These are phyloP conservation scores for Solanum tacnaense DNA, from an alignment of 257 asterid genomes.

Conservation along the genomic window DNA sequence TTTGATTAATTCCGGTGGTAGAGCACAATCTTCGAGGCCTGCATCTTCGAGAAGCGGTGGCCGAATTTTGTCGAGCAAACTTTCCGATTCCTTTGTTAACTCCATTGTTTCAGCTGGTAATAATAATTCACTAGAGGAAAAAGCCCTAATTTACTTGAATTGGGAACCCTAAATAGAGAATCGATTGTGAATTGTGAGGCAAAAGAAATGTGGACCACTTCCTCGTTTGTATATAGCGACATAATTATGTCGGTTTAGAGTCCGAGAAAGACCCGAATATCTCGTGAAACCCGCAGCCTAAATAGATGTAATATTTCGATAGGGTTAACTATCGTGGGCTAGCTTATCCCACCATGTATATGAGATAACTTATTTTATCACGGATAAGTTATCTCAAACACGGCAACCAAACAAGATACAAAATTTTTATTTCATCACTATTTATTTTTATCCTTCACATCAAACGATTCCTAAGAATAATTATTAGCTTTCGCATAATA, in stretches of 20 bases:
- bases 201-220: not conserved
- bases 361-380: too few species aligned
- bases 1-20: constrained; percentile 66
- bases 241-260: not conserved
- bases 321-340: too few species aligned
- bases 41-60: constrained; percentile 90
- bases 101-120: constrained; percentile 32
- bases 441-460: too few species aligned
- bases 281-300: not conserved
- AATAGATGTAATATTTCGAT: not conserved
- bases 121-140: not conserved
- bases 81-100: constrained; percentile 22
- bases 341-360: too few species aligned
- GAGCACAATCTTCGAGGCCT: constrained; percentile 89
- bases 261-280: not conserved
- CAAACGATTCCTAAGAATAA: too few species aligned
- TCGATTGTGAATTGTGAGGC: not conserved
- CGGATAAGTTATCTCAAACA: too few species aligned
- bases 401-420: too few species aligned
- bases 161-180: not conserved
- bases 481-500: too few species aligned
- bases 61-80: constrained; percentile 33
- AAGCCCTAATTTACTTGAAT: not conserved
- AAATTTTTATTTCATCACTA: too few species aligned
- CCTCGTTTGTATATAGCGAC: not conserved